These are phyloP conservation scores for Termitomyces heimii DNA, from an alignment of 768 basidiomycete species.

Conservation along the genomic window DNA sequence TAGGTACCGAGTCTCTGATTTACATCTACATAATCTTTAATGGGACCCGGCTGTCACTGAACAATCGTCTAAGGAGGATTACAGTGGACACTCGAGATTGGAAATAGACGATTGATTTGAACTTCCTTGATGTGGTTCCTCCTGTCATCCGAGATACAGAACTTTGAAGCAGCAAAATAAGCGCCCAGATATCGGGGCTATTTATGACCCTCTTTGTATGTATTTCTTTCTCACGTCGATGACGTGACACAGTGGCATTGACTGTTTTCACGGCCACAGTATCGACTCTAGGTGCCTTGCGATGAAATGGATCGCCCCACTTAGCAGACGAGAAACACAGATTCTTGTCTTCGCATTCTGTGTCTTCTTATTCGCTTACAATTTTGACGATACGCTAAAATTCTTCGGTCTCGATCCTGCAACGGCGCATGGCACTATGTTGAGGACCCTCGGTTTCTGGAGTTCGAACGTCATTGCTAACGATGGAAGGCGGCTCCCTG, in stretches of 20 bases:
- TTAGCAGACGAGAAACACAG: conserved; percentile 67
- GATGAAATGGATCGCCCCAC: conserved; percentile 63
- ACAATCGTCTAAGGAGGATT: neutral
- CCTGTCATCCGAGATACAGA: too few relatives aligned
- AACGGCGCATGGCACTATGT: conserved; percentile 29
- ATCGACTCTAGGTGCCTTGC: neutral
- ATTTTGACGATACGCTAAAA: conserved; percentile 60
- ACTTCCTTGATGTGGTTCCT: too few relatives aligned
- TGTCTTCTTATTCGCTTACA: conserved; percentile 67
- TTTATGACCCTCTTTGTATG: neutral
- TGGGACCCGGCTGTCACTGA: too few relatives aligned
- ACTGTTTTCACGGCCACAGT: neutral
- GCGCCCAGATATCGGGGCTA: neutral
- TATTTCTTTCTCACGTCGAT: neutral
- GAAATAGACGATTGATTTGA: too few relatives aligned
- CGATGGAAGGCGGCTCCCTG: conserved; percentile 44
- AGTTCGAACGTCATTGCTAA: conserved; percentile 27
- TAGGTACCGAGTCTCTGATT: neutral
- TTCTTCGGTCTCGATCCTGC: conserved; percentile 41
- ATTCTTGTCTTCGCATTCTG: conserved; percentile 62
- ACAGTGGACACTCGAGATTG: too few relatives aligned
- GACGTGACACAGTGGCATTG: neutral
- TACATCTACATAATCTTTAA: too few relatives aligned
- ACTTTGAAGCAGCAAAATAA: neutral
- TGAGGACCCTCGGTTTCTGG: conserved; percentile 34